Conservation (phyloP, 257 asterid genomes). For the Penstemon newberryi region DNA sequence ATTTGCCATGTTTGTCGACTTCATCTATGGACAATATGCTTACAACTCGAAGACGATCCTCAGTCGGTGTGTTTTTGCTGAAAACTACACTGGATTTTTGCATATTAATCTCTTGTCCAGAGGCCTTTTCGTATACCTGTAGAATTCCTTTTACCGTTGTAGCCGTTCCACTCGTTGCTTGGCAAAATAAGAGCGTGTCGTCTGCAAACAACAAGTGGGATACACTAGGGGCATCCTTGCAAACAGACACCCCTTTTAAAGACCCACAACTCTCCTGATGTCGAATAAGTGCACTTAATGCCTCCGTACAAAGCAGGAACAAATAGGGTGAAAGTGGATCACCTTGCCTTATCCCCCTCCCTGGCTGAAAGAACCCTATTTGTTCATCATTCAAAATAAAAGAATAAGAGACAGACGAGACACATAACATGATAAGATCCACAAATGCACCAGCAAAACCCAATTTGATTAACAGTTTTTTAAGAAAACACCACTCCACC, state of each 20-base stretch:
- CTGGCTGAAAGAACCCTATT: accelerated
- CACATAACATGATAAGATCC: background rate
- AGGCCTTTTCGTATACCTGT: background rate
- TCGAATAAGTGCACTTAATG: background rate
- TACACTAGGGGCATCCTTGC: background rate
- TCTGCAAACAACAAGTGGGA: background rate
- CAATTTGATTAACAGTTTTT: background rate
- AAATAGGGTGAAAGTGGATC: background rate
- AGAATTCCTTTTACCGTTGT: background rate
- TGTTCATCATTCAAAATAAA: background rate
- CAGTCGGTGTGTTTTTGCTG: background rate
- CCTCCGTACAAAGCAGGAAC: background rate
- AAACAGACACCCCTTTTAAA: background rate
- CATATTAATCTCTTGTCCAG: background rate
- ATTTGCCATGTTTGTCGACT: background rate
- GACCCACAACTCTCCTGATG: background rate
- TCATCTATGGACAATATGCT: background rate
- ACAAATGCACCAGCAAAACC: background rate
- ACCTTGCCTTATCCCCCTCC: background rate
- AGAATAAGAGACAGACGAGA: background rate
- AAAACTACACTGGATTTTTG: background rate
- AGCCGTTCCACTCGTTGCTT: background rate
- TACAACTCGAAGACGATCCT: background rate
- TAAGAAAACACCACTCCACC: background rate
- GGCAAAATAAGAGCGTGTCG: background rate